Percentiles rank a stretch among this genome's conserved stretches.
Conservation (phyloP, 1,284 basidiomycete species). For the Takashimella koratensis region DNA sequence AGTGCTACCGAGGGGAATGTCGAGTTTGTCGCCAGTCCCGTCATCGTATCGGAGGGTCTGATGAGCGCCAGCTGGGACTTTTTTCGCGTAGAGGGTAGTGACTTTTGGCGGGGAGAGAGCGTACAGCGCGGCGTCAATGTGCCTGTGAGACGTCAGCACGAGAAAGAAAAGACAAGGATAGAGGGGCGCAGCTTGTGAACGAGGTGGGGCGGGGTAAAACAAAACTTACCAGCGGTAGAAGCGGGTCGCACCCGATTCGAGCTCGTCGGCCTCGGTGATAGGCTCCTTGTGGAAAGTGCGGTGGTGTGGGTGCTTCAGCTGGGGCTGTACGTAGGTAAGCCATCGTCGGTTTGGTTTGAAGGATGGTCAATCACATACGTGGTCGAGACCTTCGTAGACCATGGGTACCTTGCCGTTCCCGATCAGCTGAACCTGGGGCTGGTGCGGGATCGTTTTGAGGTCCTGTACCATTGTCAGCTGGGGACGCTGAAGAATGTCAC, state of each 20-base stretch:
- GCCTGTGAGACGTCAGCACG: too few species aligned
- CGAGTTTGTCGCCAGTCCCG: constrained; percentile 74
- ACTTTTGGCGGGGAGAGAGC: constrained; percentile 80
- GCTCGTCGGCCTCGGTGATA: constrained; percentile 71
- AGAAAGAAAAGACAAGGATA: too few species aligned
- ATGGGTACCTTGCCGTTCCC: constrained; percentile 67
- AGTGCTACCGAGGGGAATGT: constrained; percentile 80
- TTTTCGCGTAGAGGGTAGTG: constrained; percentile 79
- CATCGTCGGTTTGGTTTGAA: background rate
- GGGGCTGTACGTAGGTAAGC: constrained; percentile 28
- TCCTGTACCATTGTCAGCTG: constrained; percentile 47
- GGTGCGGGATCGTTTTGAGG: constrained; percentile 78
- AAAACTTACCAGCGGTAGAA: constrained; percentile 73
- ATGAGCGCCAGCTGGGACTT: constrained; percentile 62
- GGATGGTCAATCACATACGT: constrained; percentile 50
- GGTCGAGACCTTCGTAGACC: constrained; percentile 70
- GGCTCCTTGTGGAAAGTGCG: constrained; percentile 81
- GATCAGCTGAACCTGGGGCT: constrained; percentile 81
- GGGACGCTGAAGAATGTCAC: background rate
- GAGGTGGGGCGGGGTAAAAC: background rate
- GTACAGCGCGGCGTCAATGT: constrained; percentile 91
- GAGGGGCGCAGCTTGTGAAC: background rate
- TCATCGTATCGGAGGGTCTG: constrained; percentile 83
- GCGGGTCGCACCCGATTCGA: constrained; percentile 64
- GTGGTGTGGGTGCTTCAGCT: constrained; percentile 73